Base-by-base conservation (phyloP, 2,329 filamentous ascomycete species). In the Clonostachys sp. region DNA sequence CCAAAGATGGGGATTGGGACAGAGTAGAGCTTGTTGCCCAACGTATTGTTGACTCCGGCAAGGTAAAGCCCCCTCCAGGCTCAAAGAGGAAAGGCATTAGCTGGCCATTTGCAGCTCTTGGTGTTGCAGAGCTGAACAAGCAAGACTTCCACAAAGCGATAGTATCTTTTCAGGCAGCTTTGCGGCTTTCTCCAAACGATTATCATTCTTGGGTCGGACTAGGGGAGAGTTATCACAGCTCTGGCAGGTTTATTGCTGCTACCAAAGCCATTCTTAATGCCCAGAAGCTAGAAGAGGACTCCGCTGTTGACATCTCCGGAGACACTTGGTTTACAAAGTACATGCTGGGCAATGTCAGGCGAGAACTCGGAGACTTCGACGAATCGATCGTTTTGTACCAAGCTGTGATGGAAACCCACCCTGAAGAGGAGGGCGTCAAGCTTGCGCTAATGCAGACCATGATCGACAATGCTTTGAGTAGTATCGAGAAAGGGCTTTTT, bases 151-250 rank as follows among this genome's bases (percentile, higher is more conserved):
- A 84, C 55, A 87, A 89, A 61, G 91, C 91, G 35, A 91, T 97
- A 46, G 84, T 92, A 9, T 95, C 90, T 0, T 99, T 97, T 63
- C 88, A 97, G 59, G 83, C 89, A 2, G 91, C 94, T 12, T 73
- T 99, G 34, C 80, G 92, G 46, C 88, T 96, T 43, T 81, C 84
- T 3, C 90, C 91, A 0, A 74, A 85, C 40, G 90, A 97, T 64
- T 97, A 97, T 60, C 87, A 99, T 67, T 95, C 89, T 0, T 99
- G 92, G 83, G 88, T 99, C 20, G 94, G 94, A 1, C 77, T 99
- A 2, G 94, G 92, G n/a, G 94, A 99, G 68, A 95, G 91, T 60
- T 99, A 99, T 60, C 87, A 96, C 62, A 94, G 89, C 56, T 95
- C 91, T 14, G 92, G 94, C 10, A 80, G 92, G 52, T 95, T 95